Evolutionary conservation across 306 rosid genomes (phyloP), one percentile per base, ranked within the genome.

Genomic region (Begonia fuchsioides): DNA sequence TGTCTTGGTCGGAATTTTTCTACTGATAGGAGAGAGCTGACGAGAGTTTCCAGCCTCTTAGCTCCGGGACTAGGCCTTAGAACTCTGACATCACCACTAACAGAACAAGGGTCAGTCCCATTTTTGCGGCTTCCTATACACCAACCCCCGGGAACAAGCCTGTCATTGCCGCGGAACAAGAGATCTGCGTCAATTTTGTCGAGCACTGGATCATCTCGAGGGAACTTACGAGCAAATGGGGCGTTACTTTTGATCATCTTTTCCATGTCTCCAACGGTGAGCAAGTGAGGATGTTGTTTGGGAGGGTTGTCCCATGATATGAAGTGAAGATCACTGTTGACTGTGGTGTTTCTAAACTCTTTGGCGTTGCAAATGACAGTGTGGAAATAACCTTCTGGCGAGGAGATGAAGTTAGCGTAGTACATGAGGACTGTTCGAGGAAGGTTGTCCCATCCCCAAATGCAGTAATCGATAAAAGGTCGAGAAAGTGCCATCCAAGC

Each of bases 401-500:
- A 82, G 19, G 98, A 92, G 67, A 92, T 61, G 67, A 92, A 92
- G 65, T 92, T 92, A 47, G 98, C 55, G 11, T 92, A 92, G 58
- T 92, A 92, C 98, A 92, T 92, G 38, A 92, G 96, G 20, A 68
- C 93, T 0, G 83, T 73, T 45, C 98, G 93, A 17, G 98, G 98
- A 40, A 92, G 71, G 70, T 92, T 92, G 73, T 92, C 98, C 98
- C 98, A 92, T 62, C 98, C 98, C 98, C 98, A 92, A 71, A 92
- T 73, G 68, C 80, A 73, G 67, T 92, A 92, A 74, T 92, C 96
- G 12, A 92, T 32, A 73, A 92, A 92, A 15, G 95, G 71, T 67
- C 74, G 83, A 3, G 98, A 92, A 60, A 92, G 94, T 56, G 66
- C 98, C 87, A 82, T 92, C 98, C 98, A 92, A 46, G 98, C 98